Evolutionary conservation across 208 protist species (phyloP).

Genomic region (Leishmania amazonensis): DNA sequence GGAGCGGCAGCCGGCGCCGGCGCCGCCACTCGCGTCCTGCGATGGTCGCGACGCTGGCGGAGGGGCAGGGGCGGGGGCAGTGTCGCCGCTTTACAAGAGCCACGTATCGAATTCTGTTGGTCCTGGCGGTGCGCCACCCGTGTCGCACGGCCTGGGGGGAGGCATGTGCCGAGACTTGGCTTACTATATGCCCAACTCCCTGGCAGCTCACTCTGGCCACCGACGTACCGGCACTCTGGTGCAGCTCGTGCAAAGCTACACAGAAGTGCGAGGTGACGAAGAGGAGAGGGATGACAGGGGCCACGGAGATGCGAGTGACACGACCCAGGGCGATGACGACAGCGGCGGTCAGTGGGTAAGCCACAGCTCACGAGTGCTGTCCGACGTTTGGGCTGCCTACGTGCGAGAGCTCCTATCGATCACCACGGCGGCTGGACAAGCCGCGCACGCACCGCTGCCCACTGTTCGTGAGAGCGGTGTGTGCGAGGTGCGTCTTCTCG

Average conservation of each 20-base stretch:
- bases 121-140: neutral
- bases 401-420: conserved; percentile 8
- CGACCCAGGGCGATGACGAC: neutral
- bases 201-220: neutral
- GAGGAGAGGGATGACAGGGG: neutral
- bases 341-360: neutral
- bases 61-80: neutral
- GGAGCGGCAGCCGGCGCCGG: conserved; percentile 25
- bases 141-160: neutral
- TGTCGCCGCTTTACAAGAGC: conserved; percentile 24
- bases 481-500: conserved; percentile 25
- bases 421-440: neutral
- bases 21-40: neutral
- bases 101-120: conserved; percentile 4
- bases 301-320: neutral
- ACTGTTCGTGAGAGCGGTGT: conserved; percentile 4
- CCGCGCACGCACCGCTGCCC: neutral
- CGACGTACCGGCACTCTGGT: conserved; percentile 13
- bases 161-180: conserved; percentile 11
- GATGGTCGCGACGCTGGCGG: conserved; percentile 2
- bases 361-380: conserved; percentile 9
- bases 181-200: conserved; percentile 18
- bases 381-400: conserved; percentile 20
- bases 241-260: conserved; percentile 32
- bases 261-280: conserved; percentile 1